Percentiles rank a stretch among this genome's conserved stretches.
These are phyloP conservation scores for Pseudogymnoascus sp. DNA, from an alignment of 2,329 filamentous ascomycete species.

Conservation along the genomic window DNA sequence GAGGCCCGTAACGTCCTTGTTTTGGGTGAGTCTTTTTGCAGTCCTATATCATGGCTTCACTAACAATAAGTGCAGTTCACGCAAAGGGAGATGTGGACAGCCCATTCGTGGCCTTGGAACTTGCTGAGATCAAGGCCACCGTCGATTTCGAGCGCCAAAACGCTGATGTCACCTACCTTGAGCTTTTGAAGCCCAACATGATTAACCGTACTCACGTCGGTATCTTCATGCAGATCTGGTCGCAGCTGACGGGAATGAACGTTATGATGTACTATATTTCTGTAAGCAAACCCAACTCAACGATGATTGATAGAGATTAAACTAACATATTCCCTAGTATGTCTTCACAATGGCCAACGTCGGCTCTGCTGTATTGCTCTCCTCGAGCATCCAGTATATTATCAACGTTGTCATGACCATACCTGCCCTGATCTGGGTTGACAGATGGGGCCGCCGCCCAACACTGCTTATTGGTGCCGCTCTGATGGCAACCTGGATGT, in stretches of 20 bases:
- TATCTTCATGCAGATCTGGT: slow-evolving; percentile 68
- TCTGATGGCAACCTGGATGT: slow-evolving; percentile 38
- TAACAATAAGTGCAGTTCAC: slow-evolving; percentile 38
- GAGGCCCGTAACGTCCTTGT: slow-evolving; percentile 35
- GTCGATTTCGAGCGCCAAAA: slow-evolving; percentile 67
- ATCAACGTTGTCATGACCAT: slow-evolving; percentile 77
- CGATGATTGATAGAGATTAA: too few relatives aligned
- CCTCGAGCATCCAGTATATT: slow-evolving; percentile 65
- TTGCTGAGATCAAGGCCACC: slow-evolving; percentile 65
- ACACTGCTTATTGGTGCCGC: slow-evolving; percentile 58
- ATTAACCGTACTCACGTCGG: slow-evolving; percentile 66
- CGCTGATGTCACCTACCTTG: slow-evolving; percentile 60
- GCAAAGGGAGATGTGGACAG: slow-evolving; percentile 57
- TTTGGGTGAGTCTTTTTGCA: slow-evolving; percentile 18
- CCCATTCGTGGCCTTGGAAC: slow-evolving; percentile 59
- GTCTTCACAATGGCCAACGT: slow-evolving; percentile 55
- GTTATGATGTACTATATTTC: slow-evolving; percentile 65
- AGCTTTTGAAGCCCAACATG: slow-evolving; percentile 68
- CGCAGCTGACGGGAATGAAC: slow-evolving; percentile 70
- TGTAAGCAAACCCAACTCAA: too few relatives aligned
- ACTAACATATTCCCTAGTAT: slow-evolving; percentile 32
- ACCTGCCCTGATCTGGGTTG: slow-evolving; percentile 66
- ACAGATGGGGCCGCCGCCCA: slow-evolving; percentile 65
- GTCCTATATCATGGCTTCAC: too few relatives aligned
- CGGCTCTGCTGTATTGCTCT: slow-evolving; percentile 51